Conservation (phyloP, 495 filamentous ascomycete genomes). For the Tuber brumale region DNA sequence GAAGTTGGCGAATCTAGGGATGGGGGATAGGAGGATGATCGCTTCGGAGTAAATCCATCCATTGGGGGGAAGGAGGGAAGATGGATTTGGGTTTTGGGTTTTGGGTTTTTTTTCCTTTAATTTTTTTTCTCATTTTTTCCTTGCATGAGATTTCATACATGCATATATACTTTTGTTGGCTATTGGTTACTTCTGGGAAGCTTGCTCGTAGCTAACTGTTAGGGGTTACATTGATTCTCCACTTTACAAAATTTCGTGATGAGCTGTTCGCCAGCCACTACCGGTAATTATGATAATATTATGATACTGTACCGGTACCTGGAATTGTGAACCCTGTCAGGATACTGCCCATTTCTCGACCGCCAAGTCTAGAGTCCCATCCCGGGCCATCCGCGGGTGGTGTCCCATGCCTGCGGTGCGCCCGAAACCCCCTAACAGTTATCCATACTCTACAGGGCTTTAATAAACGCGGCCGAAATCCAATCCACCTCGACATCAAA, state of each 20-base stretch:
- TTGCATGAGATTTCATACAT: neutral
- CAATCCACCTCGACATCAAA: neutral
- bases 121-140: neutral
- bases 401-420: neutral
- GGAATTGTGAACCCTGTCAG: neutral
- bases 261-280: no score
- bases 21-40: slow-evolving; percentile 14
- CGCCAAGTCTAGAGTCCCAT: neutral
- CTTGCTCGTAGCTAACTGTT: neutral
- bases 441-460: neutral
- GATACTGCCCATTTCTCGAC: neutral
- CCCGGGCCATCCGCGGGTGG: neutral
- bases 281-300: neutral
- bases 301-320: neutral
- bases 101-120: no score
- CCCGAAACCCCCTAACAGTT: neutral
- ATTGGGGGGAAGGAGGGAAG: neutral
- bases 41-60: neutral
- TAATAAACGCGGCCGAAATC: neutral
- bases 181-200: no score
- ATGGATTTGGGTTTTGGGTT: neutral
- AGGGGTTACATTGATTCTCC: neutral
- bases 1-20: slow-evolving; percentile 20
- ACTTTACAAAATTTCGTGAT: neutral
- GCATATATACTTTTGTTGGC: neutral